These are phyloP conservation scores for Entrophospora sp. DNA, from an alignment of 192 early-diverging fungal species.

Conservation along the genomic window DNA sequence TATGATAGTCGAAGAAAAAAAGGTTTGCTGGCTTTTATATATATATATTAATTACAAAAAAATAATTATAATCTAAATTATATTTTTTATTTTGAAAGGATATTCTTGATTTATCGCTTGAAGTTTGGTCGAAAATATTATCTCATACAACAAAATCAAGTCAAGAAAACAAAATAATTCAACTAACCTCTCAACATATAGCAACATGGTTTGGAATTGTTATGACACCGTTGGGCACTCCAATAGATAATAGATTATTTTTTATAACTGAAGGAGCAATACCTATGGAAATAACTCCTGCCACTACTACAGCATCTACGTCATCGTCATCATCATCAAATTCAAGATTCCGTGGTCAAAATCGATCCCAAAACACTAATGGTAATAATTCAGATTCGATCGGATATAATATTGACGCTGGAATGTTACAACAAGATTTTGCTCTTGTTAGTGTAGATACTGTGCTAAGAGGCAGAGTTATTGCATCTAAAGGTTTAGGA, in stretches of 20 bases:
- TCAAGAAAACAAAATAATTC: slow-evolving; percentile 17
- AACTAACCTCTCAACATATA: slow-evolving; percentile 28
- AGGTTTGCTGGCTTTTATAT: neutral
- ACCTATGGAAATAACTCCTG: slow-evolving; percentile 4
- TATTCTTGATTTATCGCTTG: slow-evolving; percentile 46
- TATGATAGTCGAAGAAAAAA: slow-evolving; percentile 78
- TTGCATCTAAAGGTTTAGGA: slow-evolving; percentile 72
- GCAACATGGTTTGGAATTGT: slow-evolving; percentile 58
- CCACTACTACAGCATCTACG: neutral
- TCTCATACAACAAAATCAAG: slow-evolving; percentile 1
- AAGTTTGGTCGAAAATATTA: slow-evolving; percentile 53
- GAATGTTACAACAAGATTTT: slow-evolving; percentile 89
- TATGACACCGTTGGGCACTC: slow-evolving; percentile 82
- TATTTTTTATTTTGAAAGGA: slow-evolving; percentile 22
- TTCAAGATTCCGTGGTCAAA: slow-evolving; percentile 4
- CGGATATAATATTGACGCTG: slow-evolving; percentile 72
- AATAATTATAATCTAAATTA: neutral
- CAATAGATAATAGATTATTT: slow-evolving; percentile 49
- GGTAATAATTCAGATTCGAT: neutral
- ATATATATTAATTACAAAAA: neutral
- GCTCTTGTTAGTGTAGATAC: slow-evolving; percentile 66
- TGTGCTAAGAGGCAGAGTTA: slow-evolving; percentile 74
- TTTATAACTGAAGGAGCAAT: slow-evolving; percentile 27
- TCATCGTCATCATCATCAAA: neutral
- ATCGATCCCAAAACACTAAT: slow-evolving; percentile 1